Base-by-base conservation (phyloP, 1,284 basidiomycete genomes). In the Filobasidium uniguttulatum region DNA sequence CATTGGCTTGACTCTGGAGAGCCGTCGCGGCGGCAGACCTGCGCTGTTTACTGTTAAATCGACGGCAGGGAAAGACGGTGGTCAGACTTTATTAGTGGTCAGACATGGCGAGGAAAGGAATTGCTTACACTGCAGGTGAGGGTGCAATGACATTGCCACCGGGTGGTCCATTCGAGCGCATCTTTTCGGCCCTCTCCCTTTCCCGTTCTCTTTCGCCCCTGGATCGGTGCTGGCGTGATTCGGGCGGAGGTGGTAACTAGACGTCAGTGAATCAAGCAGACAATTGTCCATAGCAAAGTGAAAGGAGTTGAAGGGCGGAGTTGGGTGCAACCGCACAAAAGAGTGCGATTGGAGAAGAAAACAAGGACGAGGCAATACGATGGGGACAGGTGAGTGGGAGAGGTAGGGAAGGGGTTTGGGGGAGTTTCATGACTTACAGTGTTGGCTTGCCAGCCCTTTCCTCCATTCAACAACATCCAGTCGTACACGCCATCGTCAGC, bases 391-490 rank as follows among this genome's bases (percentile, higher is more conserved):
- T 29, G 50, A 38, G 8, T 43, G 38, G 37, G 22, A 30, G 30
- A 45, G 20, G 29, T 28, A 14, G 47, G 47, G 38, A 50, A 17
- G 22, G 47, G 44, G 19, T 12, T 6, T 15, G 22, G 31, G n/a
- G n/a, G n/a, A 33, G n/a, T n/a, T 15, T n/a, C 12, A 7, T 22
- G 20, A 70, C 81, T 61, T 62, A 87, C 85, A 62, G 78, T 72
- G 37, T 82, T 81, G 33, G 77, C 79, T 71, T 97, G 90, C 90
- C 91, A 97, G 49, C 93, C 93, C 71, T 88, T 85, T 40, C 89
- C 91, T 59, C 81, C 80, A 69, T 90, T 85, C 49, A 91, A 73
- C 53, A 85, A 64, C 73, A 87, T 87, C 88, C 87, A 93, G 68
- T 90, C 87, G 69, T 86, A 91, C 7, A 83, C 73, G 22, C 82